Evolutionary conservation across 306 rosid genomes (phyloP), one percentile per base, ranked within the genome.

Genomic region (Luffa acutangula): DNA sequence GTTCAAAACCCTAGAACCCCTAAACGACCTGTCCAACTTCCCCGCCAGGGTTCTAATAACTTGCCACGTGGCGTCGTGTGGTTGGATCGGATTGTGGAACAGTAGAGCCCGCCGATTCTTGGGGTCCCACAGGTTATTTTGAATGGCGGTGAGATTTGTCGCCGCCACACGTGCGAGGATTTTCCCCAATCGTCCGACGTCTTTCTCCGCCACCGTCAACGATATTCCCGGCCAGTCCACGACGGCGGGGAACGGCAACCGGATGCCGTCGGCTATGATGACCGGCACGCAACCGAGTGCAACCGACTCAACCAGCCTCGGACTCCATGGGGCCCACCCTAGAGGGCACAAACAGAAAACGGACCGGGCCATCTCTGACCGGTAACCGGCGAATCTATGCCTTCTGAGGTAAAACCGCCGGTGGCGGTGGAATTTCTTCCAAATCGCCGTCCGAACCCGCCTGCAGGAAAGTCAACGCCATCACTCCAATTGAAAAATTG

Each of bases 301-400:
- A 0, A 93, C 92, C 0, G 99, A 95, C 54, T 95, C 99, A 0
- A 93, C 96, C 1, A 95, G 87, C 14, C 99, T 85, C 0, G 99
- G 99, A 64, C 99, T 95, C 99, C 99, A 95, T 0, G 99, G 99
- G 83, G 99, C 99, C 99, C 99, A 95, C 80, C 99, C 99, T 17
- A 92, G 75, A 0, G 99, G 99, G 3, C 99, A 95, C 3, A 95
- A 46, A 31, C 99, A 95, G 75, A 95, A 95, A 1, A 87, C 87
- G 0, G 99, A 95, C 78, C 97, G 91, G 1, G 83, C 91, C 1
- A 95, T 91, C 77, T 95, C 99, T 4, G 88, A 85, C 85, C 89
- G 97, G 90, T 95, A 95, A 79, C 99, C 97, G 78, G 88, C 79
- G 11, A 89, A 95, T 53, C 97, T 83, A 0, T 85, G 93, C 81